Evolutionary conservation across 177 flowering plant genomes (phyloP).

Genomic region (Vitis hybrid): DNA sequence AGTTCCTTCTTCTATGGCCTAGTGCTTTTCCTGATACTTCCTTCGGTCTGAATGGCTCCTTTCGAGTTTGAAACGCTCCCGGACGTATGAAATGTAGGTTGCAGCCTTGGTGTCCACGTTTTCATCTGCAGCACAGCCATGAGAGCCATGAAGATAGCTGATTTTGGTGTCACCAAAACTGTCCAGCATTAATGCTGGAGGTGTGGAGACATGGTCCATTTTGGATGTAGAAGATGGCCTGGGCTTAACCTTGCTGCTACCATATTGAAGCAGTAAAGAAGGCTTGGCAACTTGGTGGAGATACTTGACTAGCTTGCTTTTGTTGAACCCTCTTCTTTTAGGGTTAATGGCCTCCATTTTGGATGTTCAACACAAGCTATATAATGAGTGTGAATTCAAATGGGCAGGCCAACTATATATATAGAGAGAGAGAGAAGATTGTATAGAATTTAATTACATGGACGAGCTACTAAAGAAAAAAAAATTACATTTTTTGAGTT

Average conservation of each 20-base stretch:
- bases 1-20: no score
- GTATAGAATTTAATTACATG: no score
- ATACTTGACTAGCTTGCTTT: not conserved
- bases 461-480: no score
- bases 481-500: no score
- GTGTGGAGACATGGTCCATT: not conserved
- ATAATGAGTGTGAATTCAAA: not conserved
- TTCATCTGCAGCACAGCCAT: constrained; percentile 12
- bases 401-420: no score
- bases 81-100: constrained; percentile 9
- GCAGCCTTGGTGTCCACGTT: constrained; percentile 17
- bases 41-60: not conserved
- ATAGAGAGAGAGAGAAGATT: no score
- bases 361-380: no score
- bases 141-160: not conserved
- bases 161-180: not conserved
- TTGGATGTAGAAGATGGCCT: not conserved
- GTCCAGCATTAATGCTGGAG: not conserved
- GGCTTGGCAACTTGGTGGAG: not conserved
- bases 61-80: constrained; percentile 10
- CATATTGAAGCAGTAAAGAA: not conserved
- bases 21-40: not conserved
- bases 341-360: not conserved
- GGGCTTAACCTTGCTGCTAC: not conserved
- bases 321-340: not conserved